phyloP scores from a whole-genome alignment of 257 asterid species.

The Rehmannia glutinosa region DNA sequence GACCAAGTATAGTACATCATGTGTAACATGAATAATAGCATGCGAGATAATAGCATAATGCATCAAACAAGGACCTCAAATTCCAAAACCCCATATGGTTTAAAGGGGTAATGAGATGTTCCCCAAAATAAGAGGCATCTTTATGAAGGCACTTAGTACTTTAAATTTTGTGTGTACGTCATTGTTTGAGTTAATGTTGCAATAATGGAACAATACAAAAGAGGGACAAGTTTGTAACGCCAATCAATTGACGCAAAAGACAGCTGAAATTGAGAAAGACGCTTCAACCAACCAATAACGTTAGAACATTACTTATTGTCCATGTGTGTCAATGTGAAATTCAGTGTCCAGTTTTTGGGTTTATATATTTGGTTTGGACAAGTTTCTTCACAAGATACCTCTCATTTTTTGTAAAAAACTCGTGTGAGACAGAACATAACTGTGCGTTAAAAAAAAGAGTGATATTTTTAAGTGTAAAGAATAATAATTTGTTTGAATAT shows the following conservation, averaged over 20 bases:
- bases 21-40: too few relatives aligned
- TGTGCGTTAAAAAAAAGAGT: too few relatives aligned
- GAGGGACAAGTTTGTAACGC: constrained; percentile 13
- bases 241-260: not conserved
- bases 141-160: not conserved
- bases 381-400: too few relatives aligned
- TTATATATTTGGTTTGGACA: too few relatives aligned
- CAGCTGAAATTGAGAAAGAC: constrained; percentile 23
- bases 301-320: not conserved
- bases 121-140: not conserved
- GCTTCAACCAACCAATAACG: constrained; percentile 10
- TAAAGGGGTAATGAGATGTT: too few relatives aligned
- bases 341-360: not conserved
- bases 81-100: too few relatives aligned
- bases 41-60: too few relatives aligned
- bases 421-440: too few relatives aligned
- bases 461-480: too few relatives aligned
- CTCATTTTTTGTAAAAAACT: too few relatives aligned
- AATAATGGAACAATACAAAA: constrained; percentile 5
- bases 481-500: too few relatives aligned
- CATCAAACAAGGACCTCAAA: constrained; percentile 6
- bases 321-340: not conserved
- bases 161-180: not conserved
- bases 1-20: too few relatives aligned
- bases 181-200: not conserved